Evolutionary conservation across 768 basidiomycete species (phyloP).

Genomic region (Leccinum disarticulatum): DNA sequence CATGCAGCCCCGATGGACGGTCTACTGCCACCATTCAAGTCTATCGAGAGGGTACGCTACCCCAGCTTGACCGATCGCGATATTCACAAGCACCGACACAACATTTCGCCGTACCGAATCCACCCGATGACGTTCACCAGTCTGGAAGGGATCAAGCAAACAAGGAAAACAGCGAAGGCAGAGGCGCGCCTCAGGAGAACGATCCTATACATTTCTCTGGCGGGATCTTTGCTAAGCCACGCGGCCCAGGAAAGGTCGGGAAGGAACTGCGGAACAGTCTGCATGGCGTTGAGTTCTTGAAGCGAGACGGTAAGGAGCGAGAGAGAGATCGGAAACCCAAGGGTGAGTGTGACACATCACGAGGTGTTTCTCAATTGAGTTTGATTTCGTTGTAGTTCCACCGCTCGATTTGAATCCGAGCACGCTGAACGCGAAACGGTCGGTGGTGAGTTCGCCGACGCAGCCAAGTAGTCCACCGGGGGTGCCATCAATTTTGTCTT

Average conservation of each 20-base stretch:
- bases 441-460: conserved; percentile 51
- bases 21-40: conserved; percentile 20
- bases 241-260: conserved; percentile 33
- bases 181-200: conserved; percentile 14
- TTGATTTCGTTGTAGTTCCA: conserved; percentile 42
- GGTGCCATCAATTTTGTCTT: conserved; percentile 49
- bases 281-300: conserved; percentile 29
- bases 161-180: conserved; percentile 40
- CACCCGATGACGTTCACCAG: conserved; percentile 15
- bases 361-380: not conserved
- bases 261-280: conserved; percentile 56
- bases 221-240: conserved; percentile 35
- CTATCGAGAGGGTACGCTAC: conserved; percentile 19
- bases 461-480: conserved; percentile 40
- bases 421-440: conserved; percentile 43
- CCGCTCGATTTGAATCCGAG: conserved; percentile 50
- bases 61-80: conserved; percentile 20
- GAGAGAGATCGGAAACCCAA: conserved; percentile 51
- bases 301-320: conserved; percentile 41
- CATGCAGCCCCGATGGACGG: conserved; percentile 10
- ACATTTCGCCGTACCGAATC: conserved; percentile 10
- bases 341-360: conserved; percentile 40
- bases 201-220: conserved; percentile 25
- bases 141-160: conserved; percentile 23
- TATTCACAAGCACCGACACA: conserved; percentile 16